These are phyloP conservation scores for Linaria vulgaris DNA, from an alignment of 257 asterid genomes.

Conservation along the genomic window DNA sequence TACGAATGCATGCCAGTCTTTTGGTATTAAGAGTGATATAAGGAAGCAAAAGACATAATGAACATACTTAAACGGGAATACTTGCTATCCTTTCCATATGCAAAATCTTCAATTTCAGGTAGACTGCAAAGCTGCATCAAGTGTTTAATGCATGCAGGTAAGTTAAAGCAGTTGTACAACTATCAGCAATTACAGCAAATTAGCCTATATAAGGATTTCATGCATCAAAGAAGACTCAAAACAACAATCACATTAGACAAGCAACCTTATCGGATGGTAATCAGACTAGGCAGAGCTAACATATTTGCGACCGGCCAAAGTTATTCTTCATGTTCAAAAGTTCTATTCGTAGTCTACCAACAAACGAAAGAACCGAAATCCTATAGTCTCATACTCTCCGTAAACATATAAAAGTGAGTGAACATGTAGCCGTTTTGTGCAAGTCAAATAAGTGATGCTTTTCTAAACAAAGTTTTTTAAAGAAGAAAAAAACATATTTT, in stretches of 20 bases:
- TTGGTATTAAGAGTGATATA: neutral
- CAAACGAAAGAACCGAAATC: neutral
- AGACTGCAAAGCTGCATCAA: conserved; percentile 51
- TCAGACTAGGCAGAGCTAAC: neutral
- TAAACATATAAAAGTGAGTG: neutral
- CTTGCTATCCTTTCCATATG: conserved; percentile 46
- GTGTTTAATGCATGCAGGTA: conserved; percentile 2
- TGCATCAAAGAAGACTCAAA: conserved; percentile 5
- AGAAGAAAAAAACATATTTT: neutral
- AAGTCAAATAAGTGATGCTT: neutral
- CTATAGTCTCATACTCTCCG: neutral
- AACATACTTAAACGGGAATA: conserved; percentile 55
- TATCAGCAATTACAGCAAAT: neutral
- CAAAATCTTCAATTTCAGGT: conserved; percentile 90
- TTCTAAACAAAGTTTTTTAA: neutral
- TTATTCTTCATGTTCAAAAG: neutral
- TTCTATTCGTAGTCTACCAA: neutral
- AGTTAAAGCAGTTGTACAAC: conserved; percentile 9
- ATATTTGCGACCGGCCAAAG: neutral
- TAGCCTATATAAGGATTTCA: neutral
- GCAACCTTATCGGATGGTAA: neutral
- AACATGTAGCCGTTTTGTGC: neutral
- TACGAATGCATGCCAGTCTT: neutral
- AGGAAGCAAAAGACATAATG: conserved; percentile 9
- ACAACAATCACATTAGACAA: neutral